These are phyloP conservation scores for Parvularia atlantis DNA, from an alignment of 78 protist genomes.

Conservation along the genomic window DNA sequence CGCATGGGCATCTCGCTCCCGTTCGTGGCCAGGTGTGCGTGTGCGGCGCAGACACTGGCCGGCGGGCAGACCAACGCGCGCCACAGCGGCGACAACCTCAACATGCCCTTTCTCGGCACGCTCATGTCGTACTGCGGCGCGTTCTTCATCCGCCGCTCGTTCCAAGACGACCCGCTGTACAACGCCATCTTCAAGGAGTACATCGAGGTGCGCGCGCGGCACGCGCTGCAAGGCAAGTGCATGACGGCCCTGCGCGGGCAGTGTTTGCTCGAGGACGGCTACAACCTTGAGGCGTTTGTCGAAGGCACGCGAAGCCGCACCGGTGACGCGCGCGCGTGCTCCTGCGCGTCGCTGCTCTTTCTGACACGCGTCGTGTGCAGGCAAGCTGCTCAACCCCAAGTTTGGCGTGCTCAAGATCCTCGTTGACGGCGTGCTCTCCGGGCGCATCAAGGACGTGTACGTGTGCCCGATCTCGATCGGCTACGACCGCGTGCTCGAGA, in stretches of 20 bases:
- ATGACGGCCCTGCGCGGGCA: too few relatives aligned
- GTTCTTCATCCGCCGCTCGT: slow-evolving; percentile 49
- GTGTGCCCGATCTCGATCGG: neutral
- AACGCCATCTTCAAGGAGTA: slow-evolving; percentile 51
- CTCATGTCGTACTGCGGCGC: slow-evolving; percentile 39
- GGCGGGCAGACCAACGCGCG: too few relatives aligned
- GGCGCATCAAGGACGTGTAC: neutral
- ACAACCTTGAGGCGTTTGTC: slow-evolving; percentile 51
- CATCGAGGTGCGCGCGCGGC: slow-evolving; percentile 35
- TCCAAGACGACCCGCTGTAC: slow-evolving; percentile 38
- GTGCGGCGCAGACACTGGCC: too few relatives aligned
- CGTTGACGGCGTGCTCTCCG: neutral
- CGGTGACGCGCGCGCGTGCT: too few relatives aligned
- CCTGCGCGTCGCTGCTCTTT: too few relatives aligned
- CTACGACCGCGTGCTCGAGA: neutral
- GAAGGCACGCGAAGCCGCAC: slow-evolving; percentile 42
- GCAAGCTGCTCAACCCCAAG: slow-evolving; percentile 47
- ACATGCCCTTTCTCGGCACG: slow-evolving; percentile 16
- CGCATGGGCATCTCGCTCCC: slow-evolving; percentile 44
- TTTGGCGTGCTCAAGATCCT: slow-evolving; percentile 36
- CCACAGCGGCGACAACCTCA: slow-evolving; percentile 26
- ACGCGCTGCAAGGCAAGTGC: too few relatives aligned
- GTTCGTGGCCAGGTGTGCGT: slow-evolving; percentile 51
- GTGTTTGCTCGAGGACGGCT: slow-evolving; percentile 34
- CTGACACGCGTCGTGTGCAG: too few relatives aligned